Conservation (phyloP, 345 rosid genomes). For the Citrus hindsii region DNA sequence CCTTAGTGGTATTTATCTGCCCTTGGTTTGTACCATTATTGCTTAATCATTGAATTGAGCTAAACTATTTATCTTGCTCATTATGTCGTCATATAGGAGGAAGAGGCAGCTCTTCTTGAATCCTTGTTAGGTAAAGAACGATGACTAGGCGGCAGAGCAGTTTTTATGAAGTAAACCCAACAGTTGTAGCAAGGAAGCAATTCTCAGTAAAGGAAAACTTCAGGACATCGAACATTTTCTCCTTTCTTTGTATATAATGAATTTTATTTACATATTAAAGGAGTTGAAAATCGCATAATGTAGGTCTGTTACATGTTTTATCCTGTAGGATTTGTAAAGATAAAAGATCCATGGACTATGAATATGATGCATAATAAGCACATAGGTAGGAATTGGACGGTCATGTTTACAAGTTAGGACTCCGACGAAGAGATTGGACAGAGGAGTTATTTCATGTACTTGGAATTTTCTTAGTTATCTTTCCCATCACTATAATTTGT, state of each 20-base stretch:
- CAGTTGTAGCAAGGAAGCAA: not conserved
- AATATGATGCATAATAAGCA: not conserved
- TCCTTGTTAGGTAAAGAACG: slow-evolving; percentile 63
- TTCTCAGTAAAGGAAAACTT: not conserved
- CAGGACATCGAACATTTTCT: not conserved
- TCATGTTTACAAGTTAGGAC: too few species aligned
- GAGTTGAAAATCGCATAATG: not conserved
- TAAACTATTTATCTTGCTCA: not conserved
- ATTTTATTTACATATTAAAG: not conserved
- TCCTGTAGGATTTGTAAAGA: not conserved
- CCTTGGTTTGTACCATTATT: not conserved
- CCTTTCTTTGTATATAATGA: not conserved
- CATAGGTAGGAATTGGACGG: too few species aligned
- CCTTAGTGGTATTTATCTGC: slow-evolving; percentile 68
- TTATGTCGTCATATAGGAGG: slow-evolving; percentile 49
- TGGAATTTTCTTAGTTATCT: too few species aligned
- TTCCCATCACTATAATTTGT: too few species aligned
- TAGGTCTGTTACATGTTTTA: not conserved
- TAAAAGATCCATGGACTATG: not conserved
- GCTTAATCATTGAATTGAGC: slow-evolving; percentile 13
- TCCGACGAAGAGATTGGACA: too few species aligned
- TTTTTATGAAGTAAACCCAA: not conserved
- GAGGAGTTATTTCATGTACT: too few species aligned
- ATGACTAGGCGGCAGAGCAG: slow-evolving; percentile 11
- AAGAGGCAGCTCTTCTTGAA: slow-evolving; percentile 85